Conservation (phyloP, 352 stramenopile genomes). For the Phytophthora niederhauseri region DNA sequence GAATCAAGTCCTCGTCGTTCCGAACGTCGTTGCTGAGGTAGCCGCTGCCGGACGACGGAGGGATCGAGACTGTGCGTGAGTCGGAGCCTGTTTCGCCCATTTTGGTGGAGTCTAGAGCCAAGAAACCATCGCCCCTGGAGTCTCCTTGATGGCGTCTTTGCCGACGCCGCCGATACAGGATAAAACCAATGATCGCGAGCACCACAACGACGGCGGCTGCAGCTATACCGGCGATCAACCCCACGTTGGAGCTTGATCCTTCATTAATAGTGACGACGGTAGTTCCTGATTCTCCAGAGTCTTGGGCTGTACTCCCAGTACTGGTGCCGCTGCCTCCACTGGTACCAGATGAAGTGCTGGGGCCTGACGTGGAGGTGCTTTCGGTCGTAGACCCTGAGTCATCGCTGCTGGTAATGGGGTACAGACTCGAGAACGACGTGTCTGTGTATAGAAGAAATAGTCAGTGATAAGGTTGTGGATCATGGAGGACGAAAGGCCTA, state of each 20-base stretch:
- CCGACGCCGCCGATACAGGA: constrained; percentile 30
- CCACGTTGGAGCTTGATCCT: constrained; percentile 26
- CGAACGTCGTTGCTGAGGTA: constrained; percentile 68
- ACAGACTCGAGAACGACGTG: constrained; percentile 35
- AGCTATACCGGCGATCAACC: constrained; percentile 24
- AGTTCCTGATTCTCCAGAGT: constrained; percentile 13
- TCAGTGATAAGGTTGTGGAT: not conserved
- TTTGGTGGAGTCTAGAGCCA: constrained; percentile 14
- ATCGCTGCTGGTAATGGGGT: constrained; percentile 25
- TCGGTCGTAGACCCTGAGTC: constrained; percentile 7
- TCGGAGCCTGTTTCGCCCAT: constrained; percentile 16
- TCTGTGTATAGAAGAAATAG: constrained; percentile 18
- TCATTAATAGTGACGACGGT: constrained; percentile 17
- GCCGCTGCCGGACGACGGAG: constrained; percentile 27
- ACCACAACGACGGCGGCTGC: constrained; percentile 27
- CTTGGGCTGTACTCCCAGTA: constrained; percentile 21
- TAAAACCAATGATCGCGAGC: constrained; percentile 30
- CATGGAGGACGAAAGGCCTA: not conserved
- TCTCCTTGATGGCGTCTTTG: constrained; percentile 8
- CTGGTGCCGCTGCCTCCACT: not conserved
- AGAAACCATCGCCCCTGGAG: constrained; percentile 7
- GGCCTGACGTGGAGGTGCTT: constrained; percentile 18
- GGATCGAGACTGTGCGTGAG: constrained; percentile 21
- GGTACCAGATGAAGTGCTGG: not conserved
- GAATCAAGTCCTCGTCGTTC: constrained; percentile 62